phyloP scores from a whole-genome alignment of 2,329 filamentous ascomycete species.

The Teratosphaeria viscida region DNA sequence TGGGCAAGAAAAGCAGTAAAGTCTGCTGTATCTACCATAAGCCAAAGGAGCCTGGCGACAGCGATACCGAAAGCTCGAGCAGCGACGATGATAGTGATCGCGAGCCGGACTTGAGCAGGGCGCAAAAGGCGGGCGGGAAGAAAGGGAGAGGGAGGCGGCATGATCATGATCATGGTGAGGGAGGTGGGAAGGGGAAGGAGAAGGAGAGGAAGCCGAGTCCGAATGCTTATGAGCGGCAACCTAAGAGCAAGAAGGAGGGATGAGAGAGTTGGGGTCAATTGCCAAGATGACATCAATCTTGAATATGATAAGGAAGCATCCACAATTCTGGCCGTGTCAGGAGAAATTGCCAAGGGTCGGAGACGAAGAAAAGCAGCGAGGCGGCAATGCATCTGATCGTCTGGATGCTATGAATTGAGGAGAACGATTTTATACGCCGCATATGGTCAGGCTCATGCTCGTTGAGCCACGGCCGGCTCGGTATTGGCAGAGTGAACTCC shows the following conservation, averaged over 20 bases:
- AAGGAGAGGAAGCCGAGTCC: slow-evolving; percentile 53
- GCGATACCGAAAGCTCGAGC: slow-evolving; percentile 53
- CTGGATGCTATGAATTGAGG: no score
- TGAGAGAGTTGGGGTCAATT: slow-evolving; percentile 4
- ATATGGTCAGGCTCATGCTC: no score
- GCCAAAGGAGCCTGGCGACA: slow-evolving; percentile 70
- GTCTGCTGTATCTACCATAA: slow-evolving; percentile 99
- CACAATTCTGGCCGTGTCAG: neutral
- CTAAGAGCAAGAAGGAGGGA: slow-evolving; percentile 33
- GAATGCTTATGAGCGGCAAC: slow-evolving; percentile 73
- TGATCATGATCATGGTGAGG: slow-evolving; percentile 39
- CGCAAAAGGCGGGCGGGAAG: slow-evolving; percentile 30
- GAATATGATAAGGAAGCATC: neutral
- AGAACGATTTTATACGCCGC: no score
- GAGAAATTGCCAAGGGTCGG: neutral
- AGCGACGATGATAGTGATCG: slow-evolving; percentile 48
- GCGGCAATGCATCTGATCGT: no score
- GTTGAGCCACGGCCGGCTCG: no score
- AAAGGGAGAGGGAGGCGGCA: slow-evolving; percentile 49
- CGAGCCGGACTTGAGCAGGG: slow-evolving; percentile 41
- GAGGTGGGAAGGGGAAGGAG: slow-evolving; percentile 28
- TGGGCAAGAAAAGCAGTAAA: slow-evolving; percentile 91
- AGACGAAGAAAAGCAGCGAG: neutral
- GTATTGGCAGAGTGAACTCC: no score
- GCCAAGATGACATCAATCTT: neutral